Base-by-base conservation (phyloP, 441 rosid species). In the Populus trichocarpa region DNA sequence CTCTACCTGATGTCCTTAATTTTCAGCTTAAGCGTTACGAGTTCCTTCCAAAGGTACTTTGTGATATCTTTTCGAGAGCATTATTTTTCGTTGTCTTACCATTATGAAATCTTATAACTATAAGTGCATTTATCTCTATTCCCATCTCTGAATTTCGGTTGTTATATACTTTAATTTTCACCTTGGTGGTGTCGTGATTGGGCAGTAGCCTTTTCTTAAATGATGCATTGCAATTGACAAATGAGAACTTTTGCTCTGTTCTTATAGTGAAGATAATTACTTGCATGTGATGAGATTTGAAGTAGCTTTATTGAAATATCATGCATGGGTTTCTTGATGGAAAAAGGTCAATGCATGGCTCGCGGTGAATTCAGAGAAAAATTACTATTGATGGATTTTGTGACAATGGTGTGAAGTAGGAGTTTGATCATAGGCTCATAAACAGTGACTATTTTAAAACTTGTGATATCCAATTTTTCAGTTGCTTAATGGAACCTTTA, bases 1-100 rank as follows among this genome's bases (percentile, higher is more conserved):
- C 94, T 22, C 91, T 96, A 73, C 99, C 98, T 73, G 87, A 85
- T 35, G 97, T 93, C 79, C 96, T 96, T 78, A 94, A 93, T 86
- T 88, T 96, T 84, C 99, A 96, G 88, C 98, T 96, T 50, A 96
- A 93, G 87, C 97, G 99, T 75, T 96, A 91, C 81, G 90, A 92
- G 79, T 96, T 94, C 88, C 95, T 90, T 82, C 96, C 96, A 57
- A 92, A 96, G 98, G 99, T 96, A 84, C 71, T 64, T 73, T 50
- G 23, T 78, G 46, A 61, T 78, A 72, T 71, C 74, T 78, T 68
- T 77, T 69, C 36, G 26, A 64, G 23, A 12, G 0, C 46, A 40
- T 40, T 9, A 66, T 2, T 59, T 67, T 26, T 3, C 50, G 2
- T 63, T 76, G 46, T 40, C 46, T 40, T 40, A 46, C 23, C 23